Evolutionary conservation across 768 basidiomycete species (phyloP).

Genomic region (Hygrocybe punicea): DNA sequence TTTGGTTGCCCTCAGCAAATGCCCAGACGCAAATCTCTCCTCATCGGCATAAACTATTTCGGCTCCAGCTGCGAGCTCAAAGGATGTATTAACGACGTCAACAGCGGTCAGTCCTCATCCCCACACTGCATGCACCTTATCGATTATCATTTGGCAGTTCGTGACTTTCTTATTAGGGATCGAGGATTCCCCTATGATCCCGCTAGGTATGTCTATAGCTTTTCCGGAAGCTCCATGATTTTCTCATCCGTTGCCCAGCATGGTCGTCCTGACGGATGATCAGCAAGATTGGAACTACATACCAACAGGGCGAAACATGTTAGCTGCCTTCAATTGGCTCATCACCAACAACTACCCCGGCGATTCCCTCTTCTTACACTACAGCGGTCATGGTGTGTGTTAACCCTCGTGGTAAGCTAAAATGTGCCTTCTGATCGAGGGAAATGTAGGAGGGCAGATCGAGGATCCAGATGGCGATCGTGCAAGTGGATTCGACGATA

Average conservation of each 20-base stretch:
- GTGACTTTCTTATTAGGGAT: not conserved
- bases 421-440: not conserved
- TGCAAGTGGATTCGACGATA: not conserved
- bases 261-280: conserved; percentile 35
- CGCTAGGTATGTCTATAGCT: not conserved
- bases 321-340: conserved; percentile 54
- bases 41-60: conserved; percentile 73
- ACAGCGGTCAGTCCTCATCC: conserved; percentile 58
- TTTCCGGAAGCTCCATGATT: not conserved
- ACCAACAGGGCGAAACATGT: conserved; percentile 47
- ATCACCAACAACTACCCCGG: conserved; percentile 62
- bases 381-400: not conserved
- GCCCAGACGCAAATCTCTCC: conserved; percentile 1
- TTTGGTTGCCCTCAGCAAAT: not conserved
- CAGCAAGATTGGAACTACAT: conserved; percentile 60
- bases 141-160: conserved; percentile 13
- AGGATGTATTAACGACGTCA: conserved; percentile 81
- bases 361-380: conserved; percentile 78
- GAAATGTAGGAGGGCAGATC: conserved; percentile 1
- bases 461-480: conserved; percentile 1
- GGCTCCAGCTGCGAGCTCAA: conserved; percentile 59
- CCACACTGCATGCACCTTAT: conserved; percentile 13
- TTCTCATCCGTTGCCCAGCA: not conserved
- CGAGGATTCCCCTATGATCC: conserved; percentile 1
- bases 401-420: not conserved